Conservation (phyloP, 176 grass and related monocot genomes). For the Carex myosuroides region DNA sequence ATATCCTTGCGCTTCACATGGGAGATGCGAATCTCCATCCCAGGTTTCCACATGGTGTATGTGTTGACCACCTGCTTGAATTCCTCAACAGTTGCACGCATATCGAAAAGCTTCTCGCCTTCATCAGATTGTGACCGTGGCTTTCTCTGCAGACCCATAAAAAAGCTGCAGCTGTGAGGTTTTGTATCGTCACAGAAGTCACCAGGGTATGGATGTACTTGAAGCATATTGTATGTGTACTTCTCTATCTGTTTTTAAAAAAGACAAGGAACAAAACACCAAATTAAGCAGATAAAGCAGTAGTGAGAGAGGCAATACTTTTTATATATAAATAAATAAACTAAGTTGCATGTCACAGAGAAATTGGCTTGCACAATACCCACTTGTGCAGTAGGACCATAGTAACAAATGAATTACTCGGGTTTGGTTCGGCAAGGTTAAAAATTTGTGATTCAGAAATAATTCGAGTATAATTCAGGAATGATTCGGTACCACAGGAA, state of each 20-base stretch:
- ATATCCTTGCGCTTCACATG: constrained; percentile 80
- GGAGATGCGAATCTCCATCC: constrained; percentile 79
- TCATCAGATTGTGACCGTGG: constrained; percentile 49
- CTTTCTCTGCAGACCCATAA: constrained; percentile 80
- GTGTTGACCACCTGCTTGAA: constrained; percentile 54
- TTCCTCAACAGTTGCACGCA: constrained; percentile 76
- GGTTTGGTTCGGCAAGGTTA: too few species aligned
- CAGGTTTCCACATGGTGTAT: constrained; percentile 45
- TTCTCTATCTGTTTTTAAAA: constrained; percentile 53
- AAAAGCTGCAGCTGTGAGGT: constrained; percentile 60
- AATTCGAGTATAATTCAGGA: too few species aligned
- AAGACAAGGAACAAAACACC: neutral
- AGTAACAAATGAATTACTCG: too few species aligned
- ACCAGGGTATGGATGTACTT: constrained; percentile 61
- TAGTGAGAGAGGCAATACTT: neutral
- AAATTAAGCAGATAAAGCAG: constrained; percentile 3
- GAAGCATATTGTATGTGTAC: constrained; percentile 56
- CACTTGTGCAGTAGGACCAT: neutral
- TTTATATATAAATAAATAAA: neutral
- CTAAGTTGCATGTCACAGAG: neutral
- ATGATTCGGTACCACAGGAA: too few species aligned
- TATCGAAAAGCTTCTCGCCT: constrained; percentile 70
- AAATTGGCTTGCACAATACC: neutral
- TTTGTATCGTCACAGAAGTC: constrained; percentile 61
- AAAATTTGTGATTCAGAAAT: too few species aligned